Evolutionary conservation across 768 basidiomycete genomes (phyloP), one percentile per base, ranked within the genome.

Genomic region (Wakefieldia striispora): DNA sequence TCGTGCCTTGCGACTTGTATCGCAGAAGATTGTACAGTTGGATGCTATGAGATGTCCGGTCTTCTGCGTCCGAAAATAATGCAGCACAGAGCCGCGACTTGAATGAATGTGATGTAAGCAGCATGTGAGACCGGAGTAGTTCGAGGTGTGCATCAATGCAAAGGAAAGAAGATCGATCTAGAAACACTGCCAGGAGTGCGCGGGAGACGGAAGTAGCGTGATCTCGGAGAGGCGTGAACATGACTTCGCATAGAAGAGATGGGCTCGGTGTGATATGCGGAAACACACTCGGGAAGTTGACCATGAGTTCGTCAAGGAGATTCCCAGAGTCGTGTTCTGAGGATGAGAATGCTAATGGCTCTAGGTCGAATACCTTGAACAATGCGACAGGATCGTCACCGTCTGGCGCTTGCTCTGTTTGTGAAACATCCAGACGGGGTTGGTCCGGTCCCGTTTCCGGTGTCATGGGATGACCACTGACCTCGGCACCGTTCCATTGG

Each of bases 61-160:
- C 79, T 27, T 81, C 81, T 0, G 78, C 74, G 55, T 93, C 89
- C 0, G 86, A 86, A 67, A 95, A 94, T 13, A 95, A 71, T 0
- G 93, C 89, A 2, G 70, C 69, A 14, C 78, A 72, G 12, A 95
- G 76, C 5, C 86, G 80, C 7, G 76, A 74, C 58, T 83, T 85
- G 72, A 95, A 95, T 1, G 84, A 69, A 26, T 85, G 81, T 0
- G 83, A 80, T 1, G 86, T 81, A 40, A 93, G 70, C 14, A 91
- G 73, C 43, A 93, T 76, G 58, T 89, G 91, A 4, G 86, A 86
- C 17, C 86, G 81, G 35, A 92, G 72, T 39, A 92, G 73, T 21
- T 71, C 58, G 24, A 91, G 76, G 56, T 91, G 90, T 1, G 80
- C 71, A 40, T 75, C 79, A 33, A 93, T 72, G 55, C 84, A 82